Evolutionary conservation across 2,329 filamentous ascomycete species (phyloP), one percentile per base, ranked within the genome.

Genomic region (Exophiala viscosa): DNA sequence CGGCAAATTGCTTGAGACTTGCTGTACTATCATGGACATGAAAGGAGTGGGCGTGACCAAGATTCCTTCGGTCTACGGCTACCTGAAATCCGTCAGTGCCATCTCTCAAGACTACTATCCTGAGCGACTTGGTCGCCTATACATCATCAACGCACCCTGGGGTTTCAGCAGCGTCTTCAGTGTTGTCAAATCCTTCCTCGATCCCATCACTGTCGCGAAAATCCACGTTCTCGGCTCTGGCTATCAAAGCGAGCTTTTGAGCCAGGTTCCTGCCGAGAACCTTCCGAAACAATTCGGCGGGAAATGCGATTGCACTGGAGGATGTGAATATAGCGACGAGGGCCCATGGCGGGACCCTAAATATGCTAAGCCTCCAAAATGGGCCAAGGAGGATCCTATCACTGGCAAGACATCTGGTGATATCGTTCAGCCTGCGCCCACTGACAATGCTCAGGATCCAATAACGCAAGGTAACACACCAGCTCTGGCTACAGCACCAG

Each of bases 31-130:
- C 75, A 93, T 97, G 86, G 93, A 99, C 73, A 81, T 96, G 71
- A 96, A 96, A 78, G 91, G 91, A 58, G 91, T 99, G 18, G 89
- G 89, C 54, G 75, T 97, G 64, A 80, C 79, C 69, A 93, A 87
- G 73, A 85, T 89, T 39, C 81, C 84, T 58, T 86, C 87, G 57
- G 92, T 96, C 53, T 96, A 95, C 77, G 81, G 83, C 49, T 97
- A 96, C 76, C 82, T 99, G 63, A 83, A 83, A 66, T 82, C 87
- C 69, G 90, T 90, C 41, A 93, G 90, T 32, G 85, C 77, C 70
- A 88, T 99, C 74, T 95, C 89, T 60, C 93, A 97, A 76, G 96
- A 97, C 82, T 95, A 97, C 83, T 99, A 99, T 76, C 93, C 93
- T 6, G 93, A 99, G 80, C 88, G 93, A 54, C 80, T 99, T 54